Base-by-base conservation (phyloP, 495 filamentous ascomycete genomes). In the Aspergillus heteromorphus region DNA sequence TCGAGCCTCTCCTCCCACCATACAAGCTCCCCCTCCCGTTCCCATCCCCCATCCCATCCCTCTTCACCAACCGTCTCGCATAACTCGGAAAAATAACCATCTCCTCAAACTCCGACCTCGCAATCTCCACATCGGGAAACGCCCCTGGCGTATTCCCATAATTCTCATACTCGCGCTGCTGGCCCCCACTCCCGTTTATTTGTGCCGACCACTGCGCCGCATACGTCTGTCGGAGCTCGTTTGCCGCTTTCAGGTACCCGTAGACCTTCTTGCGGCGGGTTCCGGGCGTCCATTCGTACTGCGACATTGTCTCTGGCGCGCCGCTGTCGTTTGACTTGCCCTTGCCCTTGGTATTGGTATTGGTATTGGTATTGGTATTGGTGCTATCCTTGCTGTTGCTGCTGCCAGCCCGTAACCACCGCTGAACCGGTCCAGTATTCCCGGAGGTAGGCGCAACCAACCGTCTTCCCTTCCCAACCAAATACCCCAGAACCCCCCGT, bases 21-120 rank as follows among this genome's bases (percentile, higher is more conserved):
- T 43, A 27, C n/a, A 17, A 14, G 34, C 17, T 59, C 61, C 25
- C 62, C 70, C 51, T 67, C 58, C 38, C 64, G n/a, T n/a, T n/a
- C n/a, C n/a, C n/a, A n/a, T n/a, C n/a, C n/a, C n/a, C n/a, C n/a
- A n/a, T n/a, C n/a, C n/a, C n/a, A n/a, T n/a, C 61, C 40, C 17
- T 13, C 43, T 67, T 55, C 16, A 59, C 47, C 68, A 95, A 79
- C 61, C 77, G 79, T 66, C 88, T 76, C 40, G 88, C 87, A 72
- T 97, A 95, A 61, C 89, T 92, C 7, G 93, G 93, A 63, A 97
- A 99, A 13, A 97, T 62, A 10, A 97, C 79, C 83, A 99, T 88
- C 73, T 97, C 89, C 70, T 96, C 92, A 57, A 88, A 83, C 18
- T 88, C 91, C 36, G 82, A 86, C 7, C 83, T 78, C 18, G 87